Base-by-base conservation (phyloP, 2,329 filamentous ascomycete genomes). In the Ophiocordyceps australis region DNA sequence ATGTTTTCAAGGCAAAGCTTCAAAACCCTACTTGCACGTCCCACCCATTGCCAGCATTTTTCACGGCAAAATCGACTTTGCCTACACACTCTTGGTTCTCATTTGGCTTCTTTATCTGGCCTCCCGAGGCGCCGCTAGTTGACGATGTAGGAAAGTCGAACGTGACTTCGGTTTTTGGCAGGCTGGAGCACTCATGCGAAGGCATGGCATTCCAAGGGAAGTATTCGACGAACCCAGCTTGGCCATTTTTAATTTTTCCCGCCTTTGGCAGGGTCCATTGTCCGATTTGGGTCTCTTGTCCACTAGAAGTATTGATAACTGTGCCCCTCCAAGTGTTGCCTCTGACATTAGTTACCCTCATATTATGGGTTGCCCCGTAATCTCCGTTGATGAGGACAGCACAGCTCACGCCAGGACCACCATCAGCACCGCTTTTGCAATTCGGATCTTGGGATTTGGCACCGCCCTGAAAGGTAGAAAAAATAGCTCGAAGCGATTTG, bases 341-440 rank as follows among this genome's bases (percentile, higher is more conserved):
- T 7, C 26, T 29, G 1, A 24, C 28, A 14, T 35, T 33, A 25
- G 33, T 24, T 13, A 43, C 27, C 9, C 31, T 24, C 5, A 36
- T 14, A 28, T 39, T 31, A 17, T 32, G 39, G 7, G 29, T 38
- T 21, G 35, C 24, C 5, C 16, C 25, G 24, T 41, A 43, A 17
- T 32, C 27, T 4, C 28, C 30, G 1, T 21, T 14, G 5, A 40
- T 24, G 3, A 35, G 32, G 5, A 39, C 7, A 12, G 32, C 20
- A 28, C 38, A 38, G 28, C 41, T 37, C 7, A 40, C 30, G 8
- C 38, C 29, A 27, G 41, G 33, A 22, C 40, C 24, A 29, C 38
- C 29, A 26, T 49, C 35, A 30, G 45, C 35, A 17, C 42, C 28
- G 25, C 35, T 1, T 23, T 37, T 3, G 36, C 43, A 41, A 18